Percentiles rank a stretch among this genome's conserved stretches.
These are phyloP conservation scores for Metschnikowia gelsemii DNA, from an alignment of 805 yeast genomes.

Conservation along the genomic window DNA sequence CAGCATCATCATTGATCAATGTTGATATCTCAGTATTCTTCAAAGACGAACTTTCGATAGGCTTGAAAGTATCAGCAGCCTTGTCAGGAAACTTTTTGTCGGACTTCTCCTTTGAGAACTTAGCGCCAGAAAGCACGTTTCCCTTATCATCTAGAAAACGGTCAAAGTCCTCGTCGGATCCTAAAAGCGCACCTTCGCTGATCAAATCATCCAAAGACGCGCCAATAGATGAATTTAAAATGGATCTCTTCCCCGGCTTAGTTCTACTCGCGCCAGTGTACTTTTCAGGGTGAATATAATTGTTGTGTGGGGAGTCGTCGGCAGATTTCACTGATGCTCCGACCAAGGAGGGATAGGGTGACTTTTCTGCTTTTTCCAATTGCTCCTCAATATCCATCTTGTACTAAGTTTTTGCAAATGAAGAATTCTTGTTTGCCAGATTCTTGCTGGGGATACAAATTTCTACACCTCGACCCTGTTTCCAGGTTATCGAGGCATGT, in stretches of 20 bases:
- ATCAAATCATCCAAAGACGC: constrained; percentile 55
- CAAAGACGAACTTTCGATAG: constrained; percentile 3
- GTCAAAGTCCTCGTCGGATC: constrained; percentile 53
- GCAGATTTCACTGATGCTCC: constrained; percentile 53
- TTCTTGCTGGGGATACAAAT: neutral
- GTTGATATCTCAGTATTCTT: neutral
- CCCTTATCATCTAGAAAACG: constrained; percentile 54
- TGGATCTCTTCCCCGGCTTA: constrained; percentile 17
- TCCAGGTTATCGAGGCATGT: constrained; percentile 5
- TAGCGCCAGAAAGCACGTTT: constrained; percentile 48
- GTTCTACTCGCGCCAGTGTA: constrained; percentile 27
- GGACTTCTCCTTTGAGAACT: constrained; percentile 21
- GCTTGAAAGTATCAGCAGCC: neutral
- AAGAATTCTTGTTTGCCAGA: too few species aligned
- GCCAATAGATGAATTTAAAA: constrained; percentile 38
- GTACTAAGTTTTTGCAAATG: neutral
- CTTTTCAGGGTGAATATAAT: constrained; percentile 47
- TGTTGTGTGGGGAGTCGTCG: constrained; percentile 45
- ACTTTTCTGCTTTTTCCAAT: constrained; percentile 51
- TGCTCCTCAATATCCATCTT: constrained; percentile 32
- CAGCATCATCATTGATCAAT: constrained; percentile 1
- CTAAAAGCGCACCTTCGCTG: constrained; percentile 46
- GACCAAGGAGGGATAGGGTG: constrained; percentile 50
- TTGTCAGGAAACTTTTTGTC: neutral
- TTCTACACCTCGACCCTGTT: neutral